These are phyloP conservation scores for Cordyceps cateniannulata DNA, from an alignment of 2,329 filamentous ascomycete species.

Conservation along the genomic window DNA sequence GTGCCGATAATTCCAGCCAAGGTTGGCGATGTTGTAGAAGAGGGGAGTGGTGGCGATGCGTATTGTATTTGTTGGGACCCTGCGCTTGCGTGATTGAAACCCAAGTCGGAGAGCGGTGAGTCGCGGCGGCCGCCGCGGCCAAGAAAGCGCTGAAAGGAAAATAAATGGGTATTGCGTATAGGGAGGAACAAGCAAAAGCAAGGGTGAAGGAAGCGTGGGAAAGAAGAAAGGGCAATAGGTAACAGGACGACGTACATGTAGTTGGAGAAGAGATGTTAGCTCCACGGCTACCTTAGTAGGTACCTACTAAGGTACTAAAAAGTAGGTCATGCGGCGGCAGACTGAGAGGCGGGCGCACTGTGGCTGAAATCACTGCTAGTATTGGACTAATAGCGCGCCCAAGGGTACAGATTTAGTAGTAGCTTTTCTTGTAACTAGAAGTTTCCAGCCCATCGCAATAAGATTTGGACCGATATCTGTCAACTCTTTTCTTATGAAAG, in stretches of 20 bases:
- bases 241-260: background rate
- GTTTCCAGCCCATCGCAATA: no score
- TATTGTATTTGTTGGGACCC: background rate
- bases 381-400: no score
- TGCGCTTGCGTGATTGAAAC: constrained; percentile 6
- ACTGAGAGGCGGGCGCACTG: no score
- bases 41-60: background rate
- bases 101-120: background rate
- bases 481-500: no score
- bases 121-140: background rate
- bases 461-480: no score
- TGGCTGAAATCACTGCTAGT: no score
- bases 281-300: background rate
- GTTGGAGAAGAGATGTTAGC: background rate
- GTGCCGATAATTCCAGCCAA: background rate
- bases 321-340: no score
- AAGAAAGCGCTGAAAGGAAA: background rate
- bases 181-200: background rate
- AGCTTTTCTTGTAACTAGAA: no score
- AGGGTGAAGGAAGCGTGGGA: background rate
- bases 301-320: no score
- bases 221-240: background rate
- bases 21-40: no score
- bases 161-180: background rate
- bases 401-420: no score